phyloP scores from a whole-genome alignment of 2,329 filamentous ascomycete genomes.

The Fusarium domesticum region DNA sequence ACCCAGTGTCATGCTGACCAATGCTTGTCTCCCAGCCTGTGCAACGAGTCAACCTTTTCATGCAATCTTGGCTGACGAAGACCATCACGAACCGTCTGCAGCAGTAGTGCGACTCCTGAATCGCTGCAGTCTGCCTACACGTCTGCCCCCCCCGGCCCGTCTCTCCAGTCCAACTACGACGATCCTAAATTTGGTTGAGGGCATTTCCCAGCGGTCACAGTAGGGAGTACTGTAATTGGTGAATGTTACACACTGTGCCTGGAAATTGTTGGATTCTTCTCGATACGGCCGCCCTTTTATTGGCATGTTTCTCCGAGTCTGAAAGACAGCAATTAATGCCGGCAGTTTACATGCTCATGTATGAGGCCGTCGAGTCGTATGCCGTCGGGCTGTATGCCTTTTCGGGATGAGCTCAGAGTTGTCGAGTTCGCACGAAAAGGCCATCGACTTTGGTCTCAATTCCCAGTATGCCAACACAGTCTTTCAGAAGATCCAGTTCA shows the following conservation, averaged over 20 bases:
- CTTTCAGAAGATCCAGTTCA: no score
- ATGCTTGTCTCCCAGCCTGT: neutral
- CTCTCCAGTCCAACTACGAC: constrained; percentile 7
- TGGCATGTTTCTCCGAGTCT: neutral
- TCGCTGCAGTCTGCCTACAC: constrained; percentile 16
- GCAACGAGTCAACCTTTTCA: neutral
- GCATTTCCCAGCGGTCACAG: constrained; percentile 10
- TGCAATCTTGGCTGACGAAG: constrained; percentile 5
- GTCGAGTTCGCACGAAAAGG: neutral
- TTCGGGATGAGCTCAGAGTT: constrained; percentile 6
- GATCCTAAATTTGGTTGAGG: constrained; percentile 14
- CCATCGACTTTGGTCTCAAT: constrained; percentile 3
- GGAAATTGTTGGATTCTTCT: constrained; percentile 3
- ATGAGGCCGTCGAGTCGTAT: constrained; percentile 10
- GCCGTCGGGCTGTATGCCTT: constrained; percentile 6
- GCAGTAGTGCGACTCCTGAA: constrained; percentile 1
- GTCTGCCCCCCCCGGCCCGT: constrained; percentile 18
- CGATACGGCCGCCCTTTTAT: neutral
- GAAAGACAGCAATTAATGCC: constrained; percentile 6
- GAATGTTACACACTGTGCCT: constrained; percentile 17
- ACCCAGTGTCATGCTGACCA: neutral
- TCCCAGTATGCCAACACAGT: constrained; percentile 2
- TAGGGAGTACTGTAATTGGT: constrained; percentile 4
- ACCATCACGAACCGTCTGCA: constrained; percentile 12
- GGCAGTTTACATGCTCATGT: constrained; percentile 7